phyloP scores from a whole-genome alignment of 2,329 filamentous ascomycete species.

The Coniochaeta hoffmannii region DNA sequence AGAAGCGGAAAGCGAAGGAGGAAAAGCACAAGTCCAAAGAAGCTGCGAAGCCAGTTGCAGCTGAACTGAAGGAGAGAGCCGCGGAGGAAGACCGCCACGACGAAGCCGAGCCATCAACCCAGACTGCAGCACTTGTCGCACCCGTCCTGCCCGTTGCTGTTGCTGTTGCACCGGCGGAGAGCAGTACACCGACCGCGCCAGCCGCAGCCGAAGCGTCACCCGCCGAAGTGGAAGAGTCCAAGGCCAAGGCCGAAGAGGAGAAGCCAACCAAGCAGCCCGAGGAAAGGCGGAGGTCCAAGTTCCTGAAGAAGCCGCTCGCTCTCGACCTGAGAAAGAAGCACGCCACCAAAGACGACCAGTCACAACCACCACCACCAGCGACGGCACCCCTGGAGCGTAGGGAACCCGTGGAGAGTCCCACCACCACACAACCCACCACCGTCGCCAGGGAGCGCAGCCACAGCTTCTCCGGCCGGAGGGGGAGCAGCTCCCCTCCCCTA shows the following conservation, averaged over 20 bases:
- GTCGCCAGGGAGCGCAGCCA: background rate
- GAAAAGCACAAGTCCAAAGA: slow-evolving; percentile 39
- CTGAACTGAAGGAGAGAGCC: background rate
- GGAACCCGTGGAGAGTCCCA: background rate
- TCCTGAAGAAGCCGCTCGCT: background rate
- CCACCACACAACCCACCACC: background rate
- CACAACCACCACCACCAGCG: background rate
- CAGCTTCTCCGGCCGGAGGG: background rate
- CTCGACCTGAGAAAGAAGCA: background rate
- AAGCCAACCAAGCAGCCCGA: background rate
- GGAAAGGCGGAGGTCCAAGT: background rate
- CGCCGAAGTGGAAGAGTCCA: background rate
- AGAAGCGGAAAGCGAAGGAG: slow-evolving; percentile 36
- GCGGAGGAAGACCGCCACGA: background rate
- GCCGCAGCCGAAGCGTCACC: background rate
- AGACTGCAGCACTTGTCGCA: background rate
- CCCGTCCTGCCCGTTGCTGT: background rate
- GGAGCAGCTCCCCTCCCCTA: slow-evolving; percentile 3
- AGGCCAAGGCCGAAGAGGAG: background rate
- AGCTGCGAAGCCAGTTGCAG: background rate
- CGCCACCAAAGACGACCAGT: background rate
- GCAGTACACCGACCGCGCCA: background rate
- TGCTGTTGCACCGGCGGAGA: background rate
- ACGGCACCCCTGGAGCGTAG: background rate
- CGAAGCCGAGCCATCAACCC: background rate